phyloP scores from a whole-genome alignment of 2,329 filamentous ascomycete species.

The Nemania diffusa region DNA sequence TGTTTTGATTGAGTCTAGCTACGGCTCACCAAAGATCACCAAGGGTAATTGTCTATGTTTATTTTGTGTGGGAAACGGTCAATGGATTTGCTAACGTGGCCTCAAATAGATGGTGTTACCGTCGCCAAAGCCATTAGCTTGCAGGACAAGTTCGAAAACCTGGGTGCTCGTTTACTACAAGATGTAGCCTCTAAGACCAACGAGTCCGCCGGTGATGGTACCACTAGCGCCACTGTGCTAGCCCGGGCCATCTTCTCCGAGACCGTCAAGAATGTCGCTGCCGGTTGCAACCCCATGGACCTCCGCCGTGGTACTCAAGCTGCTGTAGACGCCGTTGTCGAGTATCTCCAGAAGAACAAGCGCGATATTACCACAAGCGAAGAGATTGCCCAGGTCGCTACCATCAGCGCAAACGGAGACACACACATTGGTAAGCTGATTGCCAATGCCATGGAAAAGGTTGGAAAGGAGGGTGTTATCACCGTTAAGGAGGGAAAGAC shows the following conservation, averaged over 20 bases:
- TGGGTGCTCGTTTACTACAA: slow-evolving; percentile 94
- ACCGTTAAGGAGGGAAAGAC: slow-evolving; percentile 99
- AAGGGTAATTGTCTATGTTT: slow-evolving; percentile 74
- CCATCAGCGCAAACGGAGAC: slow-evolving; percentile 97
- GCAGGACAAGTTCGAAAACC: slow-evolving; percentile 99
- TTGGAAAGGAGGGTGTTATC: slow-evolving; percentile 99
- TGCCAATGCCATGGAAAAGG: slow-evolving; percentile 99
- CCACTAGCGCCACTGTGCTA: slow-evolving; percentile 96
- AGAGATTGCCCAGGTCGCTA: slow-evolving; percentile 97
- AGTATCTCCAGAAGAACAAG: slow-evolving; percentile 95
- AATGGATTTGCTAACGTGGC: slow-evolving; percentile 35
- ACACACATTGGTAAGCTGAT: slow-evolving; percentile 94
- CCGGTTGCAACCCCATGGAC: slow-evolving; percentile 99
- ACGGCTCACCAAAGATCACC: slow-evolving; percentile 99
- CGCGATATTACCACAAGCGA: slow-evolving; percentile 96
- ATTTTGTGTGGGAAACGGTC: neutral
- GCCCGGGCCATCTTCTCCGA: slow-evolving; percentile 99
- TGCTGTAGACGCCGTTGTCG: slow-evolving; percentile 92
- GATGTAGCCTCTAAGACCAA: slow-evolving; percentile 99
- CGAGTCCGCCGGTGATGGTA: slow-evolving; percentile 98
- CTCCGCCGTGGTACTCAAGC: slow-evolving; percentile 96
- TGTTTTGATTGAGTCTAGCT: slow-evolving; percentile 97
- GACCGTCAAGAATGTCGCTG: slow-evolving; percentile 99
- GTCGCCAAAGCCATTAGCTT: slow-evolving; percentile 90
- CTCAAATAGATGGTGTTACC: slow-evolving; percentile 78